phyloP scores from a whole-genome alignment of 805 yeast species.

The Saccharomycopsis schoenii region DNA sequence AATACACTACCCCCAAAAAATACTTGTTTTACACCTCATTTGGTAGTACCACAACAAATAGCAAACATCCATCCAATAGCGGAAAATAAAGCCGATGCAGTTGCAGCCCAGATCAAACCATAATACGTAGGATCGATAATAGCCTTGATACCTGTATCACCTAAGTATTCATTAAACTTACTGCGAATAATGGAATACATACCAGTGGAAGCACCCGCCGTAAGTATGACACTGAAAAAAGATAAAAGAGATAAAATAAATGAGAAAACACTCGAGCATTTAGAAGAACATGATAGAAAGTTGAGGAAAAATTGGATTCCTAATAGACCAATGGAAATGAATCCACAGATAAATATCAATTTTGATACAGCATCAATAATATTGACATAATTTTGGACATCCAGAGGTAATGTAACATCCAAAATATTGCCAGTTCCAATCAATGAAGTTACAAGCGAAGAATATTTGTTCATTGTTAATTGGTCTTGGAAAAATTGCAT shows the following conservation, averaged over 20 bases:
- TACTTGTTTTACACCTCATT: neutral
- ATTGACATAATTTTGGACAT: constrained; percentile 36
- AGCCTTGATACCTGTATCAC: constrained; percentile 46
- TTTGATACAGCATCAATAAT: constrained; percentile 39
- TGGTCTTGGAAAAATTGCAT: constrained; percentile 25
- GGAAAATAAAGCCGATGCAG: constrained; percentile 36
- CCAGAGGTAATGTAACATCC: constrained; percentile 41
- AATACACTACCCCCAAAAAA: neutral
- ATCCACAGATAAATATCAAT: constrained; percentile 49
- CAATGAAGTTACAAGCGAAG: constrained; percentile 22
- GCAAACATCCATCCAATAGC: constrained; percentile 33
- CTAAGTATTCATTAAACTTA: constrained; percentile 39
- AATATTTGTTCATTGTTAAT: constrained; percentile 19
- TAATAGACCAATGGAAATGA: constrained; percentile 38
- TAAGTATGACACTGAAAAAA: constrained; percentile 29
- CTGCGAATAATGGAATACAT: constrained; percentile 39
- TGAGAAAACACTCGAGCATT: constrained; percentile 36
- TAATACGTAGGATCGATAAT: constrained; percentile 39
- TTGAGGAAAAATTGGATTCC: constrained; percentile 34
- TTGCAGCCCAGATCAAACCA: constrained; percentile 58
- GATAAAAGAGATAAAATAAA: constrained; percentile 36
- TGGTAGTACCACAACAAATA: constrained; percentile 33
- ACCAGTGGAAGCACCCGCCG: constrained; percentile 56
- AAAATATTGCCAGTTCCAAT: constrained; percentile 14
- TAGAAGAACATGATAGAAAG: constrained; percentile 36